These are phyloP conservation scores for Coemansia furcata DNA, from an alignment of 192 early-diverging fungal species.

Conservation along the genomic window DNA sequence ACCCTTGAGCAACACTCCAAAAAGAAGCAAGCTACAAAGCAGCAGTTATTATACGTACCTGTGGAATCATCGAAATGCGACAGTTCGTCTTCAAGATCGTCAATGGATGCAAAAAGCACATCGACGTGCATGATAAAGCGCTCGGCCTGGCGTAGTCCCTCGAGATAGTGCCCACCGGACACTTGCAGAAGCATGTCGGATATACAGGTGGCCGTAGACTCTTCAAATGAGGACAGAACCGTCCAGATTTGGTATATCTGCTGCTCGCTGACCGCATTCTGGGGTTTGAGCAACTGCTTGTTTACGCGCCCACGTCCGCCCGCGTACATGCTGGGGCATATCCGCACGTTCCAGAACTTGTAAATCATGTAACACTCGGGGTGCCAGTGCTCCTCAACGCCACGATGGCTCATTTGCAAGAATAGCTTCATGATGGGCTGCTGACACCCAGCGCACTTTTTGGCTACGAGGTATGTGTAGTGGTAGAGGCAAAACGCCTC, in stretches of 20 bases:
- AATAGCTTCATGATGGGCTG: slow-evolving; percentile 95
- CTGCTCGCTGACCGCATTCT: slow-evolving; percentile 64
- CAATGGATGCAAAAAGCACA: slow-evolving; percentile 85
- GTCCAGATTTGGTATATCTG: slow-evolving; percentile 88
- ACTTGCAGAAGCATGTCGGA: slow-evolving; percentile 93
- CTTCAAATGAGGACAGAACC: slow-evolving; percentile 93
- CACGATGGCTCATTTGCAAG: slow-evolving; percentile 85
- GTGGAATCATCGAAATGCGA: slow-evolving; percentile 63
- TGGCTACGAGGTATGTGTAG: slow-evolving; percentile 86
- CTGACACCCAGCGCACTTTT: slow-evolving; percentile 94
- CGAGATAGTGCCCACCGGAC: slow-evolving; percentile 77
- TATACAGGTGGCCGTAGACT: slow-evolving; percentile 92
- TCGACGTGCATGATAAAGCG: slow-evolving; percentile 91
- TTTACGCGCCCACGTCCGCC: slow-evolving; percentile 45
- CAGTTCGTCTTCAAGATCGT: slow-evolving; percentile 77
- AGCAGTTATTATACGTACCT: slow-evolving; percentile 28
- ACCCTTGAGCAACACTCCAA: background rate
- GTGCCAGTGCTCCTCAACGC: slow-evolving; percentile 89
- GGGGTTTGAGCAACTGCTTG: slow-evolving; percentile 47
- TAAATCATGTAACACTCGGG: slow-evolving; percentile 99
- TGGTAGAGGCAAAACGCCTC: slow-evolving; percentile 94
- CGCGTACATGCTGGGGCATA: slow-evolving; percentile 47
- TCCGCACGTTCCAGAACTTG: slow-evolving; percentile 67
- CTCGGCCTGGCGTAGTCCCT: slow-evolving; percentile 79
- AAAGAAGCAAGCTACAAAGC: background rate